phyloP scores from a whole-genome alignment of 2,329 filamentous ascomycete genomes.

The Calonectria pseudoreteaudii region DNA sequence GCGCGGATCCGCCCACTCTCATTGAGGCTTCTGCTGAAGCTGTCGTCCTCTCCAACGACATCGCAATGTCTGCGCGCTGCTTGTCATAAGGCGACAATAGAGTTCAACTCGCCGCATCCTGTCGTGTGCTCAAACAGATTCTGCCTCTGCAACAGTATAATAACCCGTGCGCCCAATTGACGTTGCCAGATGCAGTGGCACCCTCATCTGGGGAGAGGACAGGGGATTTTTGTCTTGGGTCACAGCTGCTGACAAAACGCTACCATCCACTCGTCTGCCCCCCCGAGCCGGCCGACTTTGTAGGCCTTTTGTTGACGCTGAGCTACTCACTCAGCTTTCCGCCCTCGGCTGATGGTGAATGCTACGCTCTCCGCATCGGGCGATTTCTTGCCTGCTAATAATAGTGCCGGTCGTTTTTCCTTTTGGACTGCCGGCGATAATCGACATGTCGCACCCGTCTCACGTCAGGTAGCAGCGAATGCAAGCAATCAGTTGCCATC shows the following conservation, averaged over 20 bases:
- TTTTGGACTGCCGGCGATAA: conserved; percentile 6
- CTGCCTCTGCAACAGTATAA: conserved; percentile 2
- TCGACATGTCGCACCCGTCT: conserved; percentile 31
- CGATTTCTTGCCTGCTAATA: conserved; percentile 30
- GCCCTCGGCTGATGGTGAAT: conserved; percentile 11
- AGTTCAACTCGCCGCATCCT: neutral
- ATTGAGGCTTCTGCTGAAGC: conserved; percentile 4
- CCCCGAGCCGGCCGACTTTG: neutral
- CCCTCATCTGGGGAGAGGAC: neutral
- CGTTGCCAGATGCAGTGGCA: neutral
- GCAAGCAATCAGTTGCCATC: neutral
- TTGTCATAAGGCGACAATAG: neutral
- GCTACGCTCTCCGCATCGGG: conserved; percentile 25
- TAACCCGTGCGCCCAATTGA: neutral
- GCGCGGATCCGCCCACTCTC: conserved; percentile 6
- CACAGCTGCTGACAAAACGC: neutral
- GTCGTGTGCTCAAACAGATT: neutral
- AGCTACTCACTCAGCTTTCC: neutral
- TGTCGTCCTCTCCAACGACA: neutral
- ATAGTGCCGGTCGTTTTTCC: conserved; percentile 23
- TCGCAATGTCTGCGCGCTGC: neutral
- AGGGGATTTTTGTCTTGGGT: conserved; percentile 5
- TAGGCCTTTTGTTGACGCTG: neutral
- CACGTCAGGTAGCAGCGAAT: conserved; percentile 24
- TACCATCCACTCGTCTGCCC: conserved; percentile 1